A percentile compares a stretch with the other conserved stretches of the same genome.
phyloP scores from a whole-genome alignment of 1,284 basidiomycete species.

The Moniliella sp. region DNA sequence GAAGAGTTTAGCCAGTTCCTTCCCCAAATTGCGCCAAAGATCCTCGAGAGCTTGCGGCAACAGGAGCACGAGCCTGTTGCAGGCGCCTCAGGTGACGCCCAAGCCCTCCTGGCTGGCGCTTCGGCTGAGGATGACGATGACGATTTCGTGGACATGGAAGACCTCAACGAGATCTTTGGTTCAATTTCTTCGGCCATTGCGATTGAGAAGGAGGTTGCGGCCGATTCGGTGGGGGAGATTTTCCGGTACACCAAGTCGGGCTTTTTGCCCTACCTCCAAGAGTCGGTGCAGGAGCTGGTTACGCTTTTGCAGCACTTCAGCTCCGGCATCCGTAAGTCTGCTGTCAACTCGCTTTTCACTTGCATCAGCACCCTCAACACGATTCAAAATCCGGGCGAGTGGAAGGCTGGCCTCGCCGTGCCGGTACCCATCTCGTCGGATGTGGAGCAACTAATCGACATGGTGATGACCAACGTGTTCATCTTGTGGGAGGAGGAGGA shows the following conservation, averaged over 20 bases:
- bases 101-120: constrained; percentile 38
- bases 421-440: not conserved
- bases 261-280: constrained; percentile 63
- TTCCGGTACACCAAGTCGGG: constrained; percentile 60
- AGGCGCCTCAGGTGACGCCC: constrained; percentile 44
- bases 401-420: constrained; percentile 52
- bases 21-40: constrained; percentile 60
- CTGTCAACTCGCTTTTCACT: constrained; percentile 67
- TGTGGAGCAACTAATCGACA: constrained; percentile 59
- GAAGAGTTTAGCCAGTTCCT: constrained; percentile 80
- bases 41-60: constrained; percentile 67
- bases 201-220: constrained; percentile 93
- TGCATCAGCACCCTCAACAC: constrained; percentile 82
- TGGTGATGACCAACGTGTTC: constrained; percentile 54
- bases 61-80: constrained; percentile 38
- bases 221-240: constrained; percentile 78
- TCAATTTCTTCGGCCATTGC: constrained; percentile 83
- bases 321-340: constrained; percentile 88
- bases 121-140: constrained; percentile 41
- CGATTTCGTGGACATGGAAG: constrained; percentile 51
- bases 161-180: constrained; percentile 43
- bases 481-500: constrained; percentile 86
- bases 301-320: constrained; percentile 77
- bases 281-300: constrained; percentile 56
- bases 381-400: constrained; percentile 57